Conservation (phyloP, 306 rosid species). For the Quercus dentata region DNA sequence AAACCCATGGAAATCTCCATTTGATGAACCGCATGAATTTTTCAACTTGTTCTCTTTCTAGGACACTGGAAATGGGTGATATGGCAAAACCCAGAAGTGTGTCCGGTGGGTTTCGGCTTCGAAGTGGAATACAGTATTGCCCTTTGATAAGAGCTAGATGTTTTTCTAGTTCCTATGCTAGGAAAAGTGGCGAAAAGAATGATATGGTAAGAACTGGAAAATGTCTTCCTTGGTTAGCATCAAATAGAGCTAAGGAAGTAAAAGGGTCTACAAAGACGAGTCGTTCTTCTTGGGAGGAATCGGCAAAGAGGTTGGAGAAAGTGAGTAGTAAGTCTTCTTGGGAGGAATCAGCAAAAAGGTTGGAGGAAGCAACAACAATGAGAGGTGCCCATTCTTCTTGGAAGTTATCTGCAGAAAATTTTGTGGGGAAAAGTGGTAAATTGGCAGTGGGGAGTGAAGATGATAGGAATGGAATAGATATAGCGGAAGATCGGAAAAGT, state of each 20-base stretch:
- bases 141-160: slow-evolving; percentile 27
- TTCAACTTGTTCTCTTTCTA: slow-evolving; percentile 1
- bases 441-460: slow-evolving; percentile 20
- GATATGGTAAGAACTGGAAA: slow-evolving; percentile 26
- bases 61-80: slow-evolving; percentile 18
- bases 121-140: slow-evolving; percentile 30
- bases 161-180: slow-evolving; percentile 32
- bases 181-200: slow-evolving; percentile 18
- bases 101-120: slow-evolving; percentile 27
- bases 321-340: slow-evolving; percentile 42
- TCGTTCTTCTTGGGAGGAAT: slow-evolving; percentile 37
- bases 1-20: slow-evolving; percentile 13
- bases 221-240: slow-evolving; percentile 69
- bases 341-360: slow-evolving; percentile 46
- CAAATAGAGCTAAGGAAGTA: slow-evolving; percentile 24
- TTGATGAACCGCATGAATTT: slow-evolving; percentile 16
- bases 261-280: slow-evolving; percentile 6
- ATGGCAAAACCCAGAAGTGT: slow-evolving; percentile 12
- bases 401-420: slow-evolving; percentile 16
- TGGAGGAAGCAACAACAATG: slow-evolving; percentile 34
- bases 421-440: slow-evolving; percentile 22
- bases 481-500: slow-evolving; percentile 28
- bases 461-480: slow-evolving; percentile 26
- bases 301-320: slow-evolving; percentile 32
- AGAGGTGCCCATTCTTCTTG: slow-evolving; percentile 29